A percentile compares a stretch with the other conserved stretches of the same genome.
These are phyloP conservation scores for Tricholoma matsutake DNA, from an alignment of 768 basidiomycete species.

Conservation along the genomic window DNA sequence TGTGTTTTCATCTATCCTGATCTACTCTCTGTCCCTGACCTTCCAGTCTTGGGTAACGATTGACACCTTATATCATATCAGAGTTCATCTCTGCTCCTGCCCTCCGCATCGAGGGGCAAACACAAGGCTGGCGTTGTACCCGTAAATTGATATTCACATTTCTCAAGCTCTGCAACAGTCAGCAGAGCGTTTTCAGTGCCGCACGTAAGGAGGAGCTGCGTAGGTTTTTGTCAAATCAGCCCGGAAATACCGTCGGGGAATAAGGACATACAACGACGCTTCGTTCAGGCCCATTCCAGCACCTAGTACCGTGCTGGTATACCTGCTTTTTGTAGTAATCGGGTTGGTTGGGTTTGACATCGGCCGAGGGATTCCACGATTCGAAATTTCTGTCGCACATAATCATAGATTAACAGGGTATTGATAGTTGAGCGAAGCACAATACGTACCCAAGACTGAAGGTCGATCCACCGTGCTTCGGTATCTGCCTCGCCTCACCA, in stretches of 20 bases:
- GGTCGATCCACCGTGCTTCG: conserved; percentile 70
- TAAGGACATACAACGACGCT: conserved; percentile 64
- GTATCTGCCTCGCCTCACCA: conserved; percentile 82
- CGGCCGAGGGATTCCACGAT: conserved; percentile 71
- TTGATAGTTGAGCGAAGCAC: not conserved
- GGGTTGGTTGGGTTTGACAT: conserved; percentile 54
- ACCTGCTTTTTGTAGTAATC: conserved; percentile 80
- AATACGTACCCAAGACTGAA: conserved; percentile 78
- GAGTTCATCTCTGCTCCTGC: not conserved
- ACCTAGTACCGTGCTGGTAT: conserved; percentile 82
- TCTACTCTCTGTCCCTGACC: not conserved
- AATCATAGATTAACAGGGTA: not conserved
- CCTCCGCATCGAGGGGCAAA: conserved; percentile 41
- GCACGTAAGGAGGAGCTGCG: conserved; percentile 79
- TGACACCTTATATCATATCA: not conserved
- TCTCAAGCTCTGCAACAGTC: conserved; percentile 85
- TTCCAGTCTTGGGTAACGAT: not conserved
- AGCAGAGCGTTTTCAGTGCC: conserved; percentile 81
- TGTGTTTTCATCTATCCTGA: not conserved
- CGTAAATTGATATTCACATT: conserved; percentile 91
- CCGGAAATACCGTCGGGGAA: not conserved
- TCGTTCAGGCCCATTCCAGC: conserved; percentile 96
- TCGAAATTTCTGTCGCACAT: conserved; percentile 55
- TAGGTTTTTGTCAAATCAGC: conserved; percentile 1
- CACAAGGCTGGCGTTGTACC: conserved; percentile 87